Base-by-base conservation (phyloP, 208 protist species). In the Jaenimonas drosophilae region DNA sequence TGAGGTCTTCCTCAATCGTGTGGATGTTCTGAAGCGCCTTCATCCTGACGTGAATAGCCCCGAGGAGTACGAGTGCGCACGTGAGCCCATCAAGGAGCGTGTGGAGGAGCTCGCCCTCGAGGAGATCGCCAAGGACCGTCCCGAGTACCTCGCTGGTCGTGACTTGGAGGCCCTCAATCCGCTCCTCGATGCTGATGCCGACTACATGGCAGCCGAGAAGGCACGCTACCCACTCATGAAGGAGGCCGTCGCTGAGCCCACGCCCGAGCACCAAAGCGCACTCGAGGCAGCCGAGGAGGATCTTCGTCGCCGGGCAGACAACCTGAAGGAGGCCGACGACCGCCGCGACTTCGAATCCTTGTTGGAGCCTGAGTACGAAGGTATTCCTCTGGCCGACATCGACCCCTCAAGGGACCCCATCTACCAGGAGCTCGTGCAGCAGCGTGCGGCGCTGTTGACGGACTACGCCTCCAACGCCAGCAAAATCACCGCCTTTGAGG, bases 401-500 rank as follows among this genome's bases (percentile, higher is more conserved):
- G 44, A 76, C 19, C 49, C 85, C 19, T 63, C 70, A 49, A 55
- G 54, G 20, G 73, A 91, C 46, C 31, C 60, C 16, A 46, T 31
- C 19, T 86, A 85, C 43, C 48, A 46, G 17, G 49, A 69, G 26
- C 54, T 83, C 57, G 73, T 54, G 14, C 54, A 65, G 49, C 49
- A 61, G 19, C 73, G 69, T 31, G 50, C 56, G 2, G 33, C 32
- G 25, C 56, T 86, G 29, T 56, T 68, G 53, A 46, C 52, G 44
- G 50, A 87, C 43, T 57, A 68, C 28, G 55, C 61, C 25, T 50
- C 57, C 5, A 87, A 84, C 62, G 77, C 76, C 14, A 59, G 57
- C 27, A 64, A 61, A 50, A 86, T 88, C 33, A 67, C 61, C 56
- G 70, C 69, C n/a, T 28, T 84, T 9, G 81, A 84, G 53, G 68